A percentile compares a stretch with the other conserved stretches of the same genome.
Conservation (phyloP, 2,329 filamentous ascomycete genomes). For the Beauveria bassiana region DNA sequence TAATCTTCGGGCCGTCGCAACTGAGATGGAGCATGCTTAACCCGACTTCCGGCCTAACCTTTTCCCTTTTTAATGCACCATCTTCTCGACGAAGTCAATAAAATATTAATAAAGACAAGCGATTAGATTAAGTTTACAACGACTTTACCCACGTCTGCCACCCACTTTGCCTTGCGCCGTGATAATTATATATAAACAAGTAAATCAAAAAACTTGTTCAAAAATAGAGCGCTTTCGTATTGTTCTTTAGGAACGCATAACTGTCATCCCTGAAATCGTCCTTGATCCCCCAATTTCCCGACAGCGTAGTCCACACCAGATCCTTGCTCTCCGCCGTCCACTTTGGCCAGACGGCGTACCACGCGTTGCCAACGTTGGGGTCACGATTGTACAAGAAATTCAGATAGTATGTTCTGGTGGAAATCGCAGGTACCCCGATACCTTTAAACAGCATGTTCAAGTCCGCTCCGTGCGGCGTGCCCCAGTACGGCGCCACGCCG, state of each 20-base stretch:
- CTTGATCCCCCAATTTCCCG: background rate
- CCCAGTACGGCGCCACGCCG: no score
- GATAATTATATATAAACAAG: no score
- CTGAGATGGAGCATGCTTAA: no score
- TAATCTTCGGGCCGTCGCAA: no score
- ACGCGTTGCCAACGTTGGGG: slow-evolving; percentile 49
- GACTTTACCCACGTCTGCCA: no score
- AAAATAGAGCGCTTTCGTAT: background rate
- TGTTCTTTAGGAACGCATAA: background rate
- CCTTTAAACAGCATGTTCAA: slow-evolving; percentile 63
- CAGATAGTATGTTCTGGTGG: slow-evolving; percentile 62
- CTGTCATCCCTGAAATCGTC: background rate
- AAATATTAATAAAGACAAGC: no score
- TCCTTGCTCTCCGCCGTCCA: slow-evolving; percentile 31
- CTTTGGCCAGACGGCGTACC: slow-evolving; percentile 28
- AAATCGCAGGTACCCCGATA: slow-evolving; percentile 50
- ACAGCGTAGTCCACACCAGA: slow-evolving; percentile 32
- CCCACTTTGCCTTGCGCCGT: no score
- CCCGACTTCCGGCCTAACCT: no score
- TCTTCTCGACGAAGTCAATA: no score
- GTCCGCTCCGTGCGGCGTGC: slow-evolving; percentile 31
- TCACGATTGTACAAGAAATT: slow-evolving; percentile 64
- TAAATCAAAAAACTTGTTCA: background rate
- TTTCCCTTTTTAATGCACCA: no score
- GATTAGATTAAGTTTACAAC: no score